Percentiles rank a stretch among this genome's conserved stretches.
Conservation (phyloP, 495 filamentous ascomycete genomes). For the Rostrohypoxylon terebratum region DNA sequence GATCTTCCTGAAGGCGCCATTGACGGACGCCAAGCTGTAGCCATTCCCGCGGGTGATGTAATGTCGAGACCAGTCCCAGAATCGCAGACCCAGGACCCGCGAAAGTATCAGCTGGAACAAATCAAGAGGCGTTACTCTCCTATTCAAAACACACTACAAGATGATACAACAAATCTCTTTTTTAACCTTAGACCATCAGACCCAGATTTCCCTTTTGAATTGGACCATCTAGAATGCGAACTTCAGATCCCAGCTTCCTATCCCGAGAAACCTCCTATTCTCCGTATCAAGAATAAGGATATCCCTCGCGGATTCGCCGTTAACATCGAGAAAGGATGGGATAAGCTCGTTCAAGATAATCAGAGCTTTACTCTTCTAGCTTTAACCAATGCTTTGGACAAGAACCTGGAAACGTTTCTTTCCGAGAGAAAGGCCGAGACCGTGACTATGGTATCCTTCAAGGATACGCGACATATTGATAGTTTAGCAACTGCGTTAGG, state of each 20-base stretch:
- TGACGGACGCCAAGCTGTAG: constrained; percentile 55
- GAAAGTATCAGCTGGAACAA: constrained; percentile 82
- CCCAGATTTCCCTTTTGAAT: constrained; percentile 85
- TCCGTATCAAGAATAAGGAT: constrained; percentile 78
- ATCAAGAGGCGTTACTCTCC: constrained; percentile 77
- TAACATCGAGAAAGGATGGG: constrained; percentile 85
- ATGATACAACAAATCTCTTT: constrained; percentile 65
- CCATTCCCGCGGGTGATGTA: constrained; percentile 58
- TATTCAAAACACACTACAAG: constrained; percentile 63
- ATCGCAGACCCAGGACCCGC: constrained; percentile 73
- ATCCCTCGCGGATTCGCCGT: constrained; percentile 83
- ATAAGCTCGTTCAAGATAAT: constrained; percentile 69
- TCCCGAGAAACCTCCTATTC: constrained; percentile 66
- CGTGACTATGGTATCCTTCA: constrained; percentile 80
- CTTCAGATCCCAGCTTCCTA: constrained; percentile 76
- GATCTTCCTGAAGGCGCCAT: constrained; percentile 38
- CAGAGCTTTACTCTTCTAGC: constrained; percentile 71
- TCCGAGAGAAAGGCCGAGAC: constrained; percentile 79
- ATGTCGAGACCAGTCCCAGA: constrained; percentile 74
- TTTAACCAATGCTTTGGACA: constrained; percentile 79
- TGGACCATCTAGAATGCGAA: constrained; percentile 76
- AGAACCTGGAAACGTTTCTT: constrained; percentile 77
- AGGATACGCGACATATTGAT: constrained; percentile 59
- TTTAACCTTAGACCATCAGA: constrained; percentile 83
- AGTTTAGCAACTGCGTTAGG: constrained; percentile 20